A percentile compares a stretch with the other conserved stretches of the same genome.
These are phyloP conservation scores for Heterobasidion annosum DNA, from an alignment of 1,284 basidiomycete genomes.

Conservation along the genomic window DNA sequence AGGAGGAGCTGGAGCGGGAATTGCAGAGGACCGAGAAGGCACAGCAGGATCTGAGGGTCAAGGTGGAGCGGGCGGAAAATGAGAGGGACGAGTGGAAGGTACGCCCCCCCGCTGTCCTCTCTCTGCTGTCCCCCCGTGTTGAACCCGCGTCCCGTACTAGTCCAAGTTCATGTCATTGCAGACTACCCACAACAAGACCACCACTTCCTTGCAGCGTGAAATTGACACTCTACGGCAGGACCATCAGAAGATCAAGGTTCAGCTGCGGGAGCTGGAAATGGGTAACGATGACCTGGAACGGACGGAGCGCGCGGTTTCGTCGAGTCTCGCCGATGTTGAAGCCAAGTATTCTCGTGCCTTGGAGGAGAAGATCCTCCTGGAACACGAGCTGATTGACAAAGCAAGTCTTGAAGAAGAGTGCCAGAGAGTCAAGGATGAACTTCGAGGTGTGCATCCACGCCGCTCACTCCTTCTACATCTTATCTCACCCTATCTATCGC, in stretches of 20 bases:
- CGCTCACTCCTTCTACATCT: conserved; percentile 6
- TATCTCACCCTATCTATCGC: conserved; percentile 7
- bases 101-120: conserved; percentile 9
- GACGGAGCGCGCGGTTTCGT: conserved; percentile 86
- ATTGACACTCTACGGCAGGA: conserved; percentile 80
- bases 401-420: conserved; percentile 85
- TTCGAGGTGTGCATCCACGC: conserved; percentile 59
- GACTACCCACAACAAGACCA: conserved; percentile 83
- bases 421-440: conserved; percentile 88
- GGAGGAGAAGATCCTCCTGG: conserved; percentile 94
- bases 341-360: conserved; percentile 84
- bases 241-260: conserved; percentile 70
- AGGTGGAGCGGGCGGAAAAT: conserved; percentile 63
- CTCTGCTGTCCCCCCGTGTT: neutral
- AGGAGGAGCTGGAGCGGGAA: conserved; percentile 88
- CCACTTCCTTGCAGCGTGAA: conserved; percentile 80
- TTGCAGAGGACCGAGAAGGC: conserved; percentile 81
- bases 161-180: conserved; percentile 82
- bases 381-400: conserved; percentile 94
- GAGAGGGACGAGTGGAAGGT: conserved; percentile 95
- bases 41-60: conserved; percentile 74
- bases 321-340: conserved; percentile 88
- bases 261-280: conserved; percentile 86
- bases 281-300: conserved; percentile 94
- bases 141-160: neutral